Base-by-base conservation (phyloP, 768 basidiomycete genomes). In the Rossbeevera mucosa region DNA sequence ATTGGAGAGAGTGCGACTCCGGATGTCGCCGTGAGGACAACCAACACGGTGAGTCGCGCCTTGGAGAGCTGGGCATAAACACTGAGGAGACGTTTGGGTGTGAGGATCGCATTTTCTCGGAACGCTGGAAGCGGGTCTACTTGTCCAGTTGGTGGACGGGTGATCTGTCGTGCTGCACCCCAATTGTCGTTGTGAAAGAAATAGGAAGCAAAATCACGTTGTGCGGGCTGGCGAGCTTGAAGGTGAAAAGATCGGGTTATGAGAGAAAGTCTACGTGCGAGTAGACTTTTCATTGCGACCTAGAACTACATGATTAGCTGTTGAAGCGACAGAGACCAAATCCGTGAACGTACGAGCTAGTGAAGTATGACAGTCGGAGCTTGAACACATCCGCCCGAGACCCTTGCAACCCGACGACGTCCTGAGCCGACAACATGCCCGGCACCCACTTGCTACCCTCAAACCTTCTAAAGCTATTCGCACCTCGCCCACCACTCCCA, bases 401-500 rank as follows among this genome's bases (percentile, higher is more conserved):
- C 56, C 51, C 28, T 47, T 28, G 47, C 44, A 25, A 42, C 28
- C 40, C 42, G n/a, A 44, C 44, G 30, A 44, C 33, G 33, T 5
- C 26, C 26, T 16, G 46, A 25, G 49, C 55, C 26, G 51, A 54
- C 64, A 50, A 40, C 7, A 78, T 78, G 76, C 77, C 76, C 9
- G 88, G 88, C 44, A 93, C 91, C 4, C 91, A 94, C 72, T 78
- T 94, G 21, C 80, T 99, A 21, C 95, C 95, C 4, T 93, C 93
- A 3, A 96, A 97, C 72, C 82, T 99, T 48, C 85, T 98, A 69
- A 94, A 95, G 68, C 86, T 98, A 59, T 99, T 98, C 69, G 87
- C 92, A 0, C 94, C 96, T 4, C 84, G 96, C 7, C 92, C 95
- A 1, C 89, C 87, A 3, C 80, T 97, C 4, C 88, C 88, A 1